These are phyloP conservation scores for Piloderma croceum DNA, from an alignment of 768 basidiomycete species.

Conservation along the genomic window DNA sequence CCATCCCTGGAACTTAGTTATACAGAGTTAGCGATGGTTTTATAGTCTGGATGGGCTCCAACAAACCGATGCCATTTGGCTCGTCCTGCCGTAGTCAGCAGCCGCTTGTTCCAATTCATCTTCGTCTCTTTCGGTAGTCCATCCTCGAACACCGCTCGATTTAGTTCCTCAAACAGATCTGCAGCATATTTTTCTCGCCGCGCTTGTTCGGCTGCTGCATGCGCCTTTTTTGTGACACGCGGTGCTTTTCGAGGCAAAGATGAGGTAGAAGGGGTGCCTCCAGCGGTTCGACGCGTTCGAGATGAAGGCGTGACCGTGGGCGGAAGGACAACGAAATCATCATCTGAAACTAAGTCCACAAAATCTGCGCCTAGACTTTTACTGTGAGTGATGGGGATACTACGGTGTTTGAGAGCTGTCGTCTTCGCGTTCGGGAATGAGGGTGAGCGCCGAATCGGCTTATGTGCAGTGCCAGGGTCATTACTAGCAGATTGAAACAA, in stretches of 20 bases:
- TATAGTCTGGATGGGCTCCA: not conserved
- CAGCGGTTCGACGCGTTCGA: slow-evolving; percentile 1
- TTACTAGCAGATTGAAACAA: slow-evolving; percentile 23
- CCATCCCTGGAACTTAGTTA: slow-evolving; percentile 49
- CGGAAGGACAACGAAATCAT: not conserved
- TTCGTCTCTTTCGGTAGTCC: slow-evolving; percentile 49
- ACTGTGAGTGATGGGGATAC: no score
- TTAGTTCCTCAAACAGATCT: slow-evolving; percentile 56
- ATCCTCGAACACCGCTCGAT: slow-evolving; percentile 48
- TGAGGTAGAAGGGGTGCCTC: slow-evolving; percentile 4
- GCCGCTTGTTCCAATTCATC: slow-evolving; percentile 61
- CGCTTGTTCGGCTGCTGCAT: slow-evolving; percentile 37
- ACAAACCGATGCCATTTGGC: slow-evolving; percentile 59
- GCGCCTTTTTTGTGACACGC: slow-evolving; percentile 36
- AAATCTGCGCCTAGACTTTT: no score
- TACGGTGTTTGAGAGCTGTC: slow-evolving; percentile 5
- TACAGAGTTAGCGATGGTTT: not conserved
- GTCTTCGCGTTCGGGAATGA: slow-evolving; percentile 8
- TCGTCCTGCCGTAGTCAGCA: slow-evolving; percentile 64
- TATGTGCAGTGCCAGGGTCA: slow-evolving; percentile 45
- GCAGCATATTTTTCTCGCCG: slow-evolving; percentile 49
- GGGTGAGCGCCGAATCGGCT: slow-evolving; percentile 30
- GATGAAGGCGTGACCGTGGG: not conserved
- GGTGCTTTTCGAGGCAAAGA: slow-evolving; percentile 17
- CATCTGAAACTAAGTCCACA: no score